phyloP scores from a whole-genome alignment of 202 grass and related monocot genomes.

The Schoenoplectus tabernaemontani region DNA sequence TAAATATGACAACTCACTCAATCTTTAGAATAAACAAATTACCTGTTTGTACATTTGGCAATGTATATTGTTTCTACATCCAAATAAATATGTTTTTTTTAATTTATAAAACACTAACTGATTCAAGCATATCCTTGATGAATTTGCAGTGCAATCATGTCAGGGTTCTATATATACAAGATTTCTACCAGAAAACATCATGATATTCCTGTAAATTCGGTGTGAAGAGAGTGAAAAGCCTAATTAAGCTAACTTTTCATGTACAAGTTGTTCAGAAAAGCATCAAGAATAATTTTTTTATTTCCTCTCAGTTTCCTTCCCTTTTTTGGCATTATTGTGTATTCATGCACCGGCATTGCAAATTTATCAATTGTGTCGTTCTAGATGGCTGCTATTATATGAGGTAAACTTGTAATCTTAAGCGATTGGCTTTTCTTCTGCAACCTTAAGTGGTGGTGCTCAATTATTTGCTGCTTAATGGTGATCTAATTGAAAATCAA shows the following conservation, averaged over 20 bases:
- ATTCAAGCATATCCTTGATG: neutral
- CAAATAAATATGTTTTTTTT: neutral
- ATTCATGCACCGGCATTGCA: neutral
- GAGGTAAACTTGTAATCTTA: neutral
- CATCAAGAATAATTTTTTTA: neutral
- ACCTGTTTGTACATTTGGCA: too few species aligned
- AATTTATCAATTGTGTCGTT: neutral
- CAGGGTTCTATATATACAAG: slow-evolving; percentile 73
- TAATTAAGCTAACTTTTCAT: neutral
- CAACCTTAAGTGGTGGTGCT: neutral
- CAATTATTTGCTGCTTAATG: too few species aligned
- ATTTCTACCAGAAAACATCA: slow-evolving; percentile 49
- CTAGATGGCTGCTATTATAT: neutral
- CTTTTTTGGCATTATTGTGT: neutral
- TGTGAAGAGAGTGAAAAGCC: slow-evolving; percentile 27
- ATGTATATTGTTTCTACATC: too few species aligned
- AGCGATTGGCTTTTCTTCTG: neutral
- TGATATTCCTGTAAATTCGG: slow-evolving; percentile 25
- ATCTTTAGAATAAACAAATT: too few species aligned
- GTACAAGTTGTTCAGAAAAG: slow-evolving; percentile 14
- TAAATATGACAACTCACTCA: too few species aligned
- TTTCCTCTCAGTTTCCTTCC: neutral
- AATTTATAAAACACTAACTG: neutral
- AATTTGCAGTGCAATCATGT: slow-evolving; percentile 55
- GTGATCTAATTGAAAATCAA: too few species aligned